Base-by-base conservation (phyloP, 1,139 yeast species). In the Sugiyamaella paludigena region DNA sequence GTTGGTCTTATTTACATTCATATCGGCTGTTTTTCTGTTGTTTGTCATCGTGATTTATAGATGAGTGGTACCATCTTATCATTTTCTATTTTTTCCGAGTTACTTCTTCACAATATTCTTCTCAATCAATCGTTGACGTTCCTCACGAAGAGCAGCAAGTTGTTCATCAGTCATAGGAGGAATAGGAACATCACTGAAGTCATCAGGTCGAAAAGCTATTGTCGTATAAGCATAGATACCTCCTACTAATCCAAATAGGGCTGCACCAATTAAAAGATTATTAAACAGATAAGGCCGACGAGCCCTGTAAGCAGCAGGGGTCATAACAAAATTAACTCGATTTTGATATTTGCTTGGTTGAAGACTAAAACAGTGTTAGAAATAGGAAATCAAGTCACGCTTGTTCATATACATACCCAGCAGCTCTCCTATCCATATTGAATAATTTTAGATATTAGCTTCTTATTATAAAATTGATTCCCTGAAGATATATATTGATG, bases 241-340 rank as follows among this genome's bases (percentile, higher is more conserved):
- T 15, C 78, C 71, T 4, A 94, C 84, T 45, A 87, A 70, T 12
- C 84, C 77, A 15, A 81, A 70, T 19, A 87, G 73, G 0, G 77
- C 67, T 15, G 74, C 73, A 48, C 91, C 79, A 0, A 83, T 79
- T 16, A 79, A 69, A 64, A 84, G 77, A 67, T 91, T 91, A 62
- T 77, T 81, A 77, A 82, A 79, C 71, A 89, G 85, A 65, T 79
- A 91, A 37, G 96, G 97, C 50, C 78, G 76, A 66, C 98, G 79
- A 42, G 96, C 96, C 59, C 98, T 76, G 60, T 87, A 75, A 74
- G 91, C 83, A 8, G 96, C 96, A 15, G 96, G 96, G 2, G 96
- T 87, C 89, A 89, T 89, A 65, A 86, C 86, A 71, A 82, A 84
- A 19, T 95, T 87, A 62, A 75, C 74, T 46, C 82, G 85, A 69